Evolutionary conservation across 2,329 filamentous ascomycete genomes (phyloP).

Genomic region (Annulohypoxylon truncatum): DNA sequence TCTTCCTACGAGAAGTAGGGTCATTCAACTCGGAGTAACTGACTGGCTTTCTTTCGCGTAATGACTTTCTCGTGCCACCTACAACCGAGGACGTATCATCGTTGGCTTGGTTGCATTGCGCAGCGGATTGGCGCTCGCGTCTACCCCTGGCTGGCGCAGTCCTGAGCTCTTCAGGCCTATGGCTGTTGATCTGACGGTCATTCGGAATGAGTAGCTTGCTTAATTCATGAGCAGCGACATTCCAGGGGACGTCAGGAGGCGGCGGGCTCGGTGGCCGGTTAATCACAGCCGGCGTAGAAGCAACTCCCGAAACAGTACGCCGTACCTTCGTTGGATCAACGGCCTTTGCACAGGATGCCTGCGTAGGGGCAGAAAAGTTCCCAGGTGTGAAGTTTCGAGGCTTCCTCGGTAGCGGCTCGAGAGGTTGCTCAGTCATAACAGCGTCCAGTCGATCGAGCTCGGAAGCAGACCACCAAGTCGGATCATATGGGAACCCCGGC

Average conservation of each 20-base stretch:
- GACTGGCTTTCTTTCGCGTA: slow-evolving; percentile 75
- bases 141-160: slow-evolving; percentile 72
- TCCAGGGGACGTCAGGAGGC: slow-evolving; percentile 86
- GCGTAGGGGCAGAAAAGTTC: slow-evolving; percentile 88
- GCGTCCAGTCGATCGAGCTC: slow-evolving; percentile 77
- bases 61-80: slow-evolving; percentile 71
- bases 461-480: slow-evolving; percentile 75
- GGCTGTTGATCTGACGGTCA: slow-evolving; percentile 80
- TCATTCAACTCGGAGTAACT: slow-evolving; percentile 64
- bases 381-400: slow-evolving; percentile 68
- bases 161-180: slow-evolving; percentile 80
- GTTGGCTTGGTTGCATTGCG: slow-evolving; percentile 52
- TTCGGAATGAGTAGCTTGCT: slow-evolving; percentile 84
- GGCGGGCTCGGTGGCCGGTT: slow-evolving; percentile 71
- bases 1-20: slow-evolving; percentile 67
- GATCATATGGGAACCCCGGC: slow-evolving; percentile 66
- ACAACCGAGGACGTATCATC: slow-evolving; percentile 36
- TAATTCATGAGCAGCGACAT: slow-evolving; percentile 83
- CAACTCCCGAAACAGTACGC: slow-evolving; percentile 69
- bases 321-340: slow-evolving; percentile 74
- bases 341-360: slow-evolving; percentile 86
- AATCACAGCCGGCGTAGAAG: slow-evolving; percentile 51
- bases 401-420: slow-evolving; percentile 63
- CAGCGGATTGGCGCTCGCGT: slow-evolving; percentile 69
- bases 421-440: slow-evolving; percentile 60